Percentiles rank a stretch among this genome's conserved stretches.
These are phyloP conservation scores for Scutellaria galericulata DNA, from an alignment of 257 asterid species.

Conservation along the genomic window DNA sequence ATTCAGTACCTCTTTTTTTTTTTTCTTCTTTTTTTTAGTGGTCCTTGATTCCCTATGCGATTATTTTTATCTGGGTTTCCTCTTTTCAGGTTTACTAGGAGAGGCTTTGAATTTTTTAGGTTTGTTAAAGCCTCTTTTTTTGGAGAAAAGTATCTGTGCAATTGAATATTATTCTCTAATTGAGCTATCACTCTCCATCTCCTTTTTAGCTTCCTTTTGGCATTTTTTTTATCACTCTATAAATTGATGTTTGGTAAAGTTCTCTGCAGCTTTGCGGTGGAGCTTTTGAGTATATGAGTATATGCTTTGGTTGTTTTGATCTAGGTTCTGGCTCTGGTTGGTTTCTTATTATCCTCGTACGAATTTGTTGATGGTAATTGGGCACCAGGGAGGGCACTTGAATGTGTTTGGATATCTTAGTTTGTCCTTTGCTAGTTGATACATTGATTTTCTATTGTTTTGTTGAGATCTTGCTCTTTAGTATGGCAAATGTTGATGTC, in stretches of 20 bases:
- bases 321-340: conserved; percentile 12
- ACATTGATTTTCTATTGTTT: conserved; percentile 5
- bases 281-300: conserved; percentile 30
- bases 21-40: conserved; percentile 40
- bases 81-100: conserved; percentile 48
- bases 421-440: conserved; percentile 21
- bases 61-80: conserved; percentile 42
- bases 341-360: no score
- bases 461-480: conserved; percentile 33
- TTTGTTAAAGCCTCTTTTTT: conserved; percentile 44
- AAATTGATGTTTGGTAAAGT: conserved; percentile 36
- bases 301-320: conserved; percentile 29
- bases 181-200: conserved; percentile 40
- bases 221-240: conserved; percentile 29
- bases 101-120: conserved; percentile 35
- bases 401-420: conserved; percentile 31
- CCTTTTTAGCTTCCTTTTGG: conserved; percentile 38
- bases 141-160: conserved; percentile 41
- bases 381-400: conserved; percentile 8
- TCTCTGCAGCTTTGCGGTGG: conserved; percentile 28
- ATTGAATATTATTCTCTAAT: conserved; percentile 43
- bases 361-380: not conserved
- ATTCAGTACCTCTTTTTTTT: conserved; percentile 41
- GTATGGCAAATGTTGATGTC: conserved; percentile 25
- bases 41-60: conserved; percentile 51